Percentiles rank a stretch among this genome's conserved stretches.
These are phyloP conservation scores for Musa troglodytarum DNA, from an alignment of 176 grass and related monocot genomes.

Conservation along the genomic window DNA sequence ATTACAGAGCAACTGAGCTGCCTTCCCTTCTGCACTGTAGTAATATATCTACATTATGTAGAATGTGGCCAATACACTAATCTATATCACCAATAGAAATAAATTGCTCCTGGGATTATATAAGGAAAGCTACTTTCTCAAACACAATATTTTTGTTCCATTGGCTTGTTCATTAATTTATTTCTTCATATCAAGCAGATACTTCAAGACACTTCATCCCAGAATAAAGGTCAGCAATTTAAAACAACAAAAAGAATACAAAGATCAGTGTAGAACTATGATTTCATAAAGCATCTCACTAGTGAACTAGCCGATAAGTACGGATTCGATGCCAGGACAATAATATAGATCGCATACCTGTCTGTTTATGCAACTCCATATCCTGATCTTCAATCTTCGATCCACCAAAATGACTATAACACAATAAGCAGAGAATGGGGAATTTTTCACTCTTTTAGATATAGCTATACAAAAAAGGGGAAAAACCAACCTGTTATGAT, in stretches of 20 bases:
- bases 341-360: background rate
- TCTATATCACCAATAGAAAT: background rate
- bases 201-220: background rate
- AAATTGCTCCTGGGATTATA: background rate
- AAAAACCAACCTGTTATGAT: conserved; percentile 36
- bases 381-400: conserved; percentile 19
- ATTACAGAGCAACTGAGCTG: background rate
- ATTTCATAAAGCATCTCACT: background rate
- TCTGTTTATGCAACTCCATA: conserved; percentile 14
- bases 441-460: background rate
- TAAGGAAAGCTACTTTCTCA: background rate
- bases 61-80: background rate
- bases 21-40: too few species aligned
- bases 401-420: conserved; percentile 23
- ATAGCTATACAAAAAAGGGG: conserved; percentile 6
- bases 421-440: background rate
- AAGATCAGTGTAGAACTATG: background rate
- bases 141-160: background rate
- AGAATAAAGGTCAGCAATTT: background rate
- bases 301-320: background rate
- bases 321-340: background rate
- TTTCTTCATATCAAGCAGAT: background rate
- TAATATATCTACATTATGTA: background rate
- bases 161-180: background rate
- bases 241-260: background rate